Base-by-base conservation (phyloP, 345 rosid genomes). In the Tarenaya hassleriana region DNA sequence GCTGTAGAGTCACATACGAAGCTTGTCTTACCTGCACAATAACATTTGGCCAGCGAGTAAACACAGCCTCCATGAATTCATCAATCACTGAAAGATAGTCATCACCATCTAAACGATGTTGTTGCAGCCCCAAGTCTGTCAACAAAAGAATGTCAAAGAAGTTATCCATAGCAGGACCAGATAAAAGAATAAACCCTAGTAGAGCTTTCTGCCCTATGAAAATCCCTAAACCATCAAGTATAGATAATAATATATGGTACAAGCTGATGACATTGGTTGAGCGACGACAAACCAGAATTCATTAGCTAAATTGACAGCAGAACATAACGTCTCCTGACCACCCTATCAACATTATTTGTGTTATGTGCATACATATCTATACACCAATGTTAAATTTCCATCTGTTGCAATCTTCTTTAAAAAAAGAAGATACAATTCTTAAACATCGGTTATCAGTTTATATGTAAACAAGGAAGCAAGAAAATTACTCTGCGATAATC, bases 11-110 rank as follows among this genome's bases (percentile, higher is more conserved):
- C 29, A 24, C 15, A 34, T 21, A 55, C 41, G 62, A 41, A 41
- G 47, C 19, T 21, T 41, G 56, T 12, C 19, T 53, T 62, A 81
- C 98, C 92, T 91, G 98, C 75, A 91, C 98, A 76, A 82, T 88
- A 68, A 91, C 95, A 73, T 82, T 48, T 18, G 98, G 98, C 98
- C 98, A 91, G 56, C 96, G 92, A 52, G 95, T 82, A 74, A 80
- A 91, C 39, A 91, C 95, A 53, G 98, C 98, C 73, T 87, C 95
- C 98, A 91, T 84, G 72, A 87, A 91, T 72, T 91, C 98, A 73
- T 91, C 98, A 20, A 84, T 73, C 40, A 91, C 77, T 2, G 68
- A 73, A 29, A 91, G 10, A 64, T 91, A 91, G 34, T 82, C 86
- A 1, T 87, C 95, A 35, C 86, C 75, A 20, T 91, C 95, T 60